phyloP scores from a whole-genome alignment of 768 basidiomycete genomes.

The Leccinum pellstonianum region DNA sequence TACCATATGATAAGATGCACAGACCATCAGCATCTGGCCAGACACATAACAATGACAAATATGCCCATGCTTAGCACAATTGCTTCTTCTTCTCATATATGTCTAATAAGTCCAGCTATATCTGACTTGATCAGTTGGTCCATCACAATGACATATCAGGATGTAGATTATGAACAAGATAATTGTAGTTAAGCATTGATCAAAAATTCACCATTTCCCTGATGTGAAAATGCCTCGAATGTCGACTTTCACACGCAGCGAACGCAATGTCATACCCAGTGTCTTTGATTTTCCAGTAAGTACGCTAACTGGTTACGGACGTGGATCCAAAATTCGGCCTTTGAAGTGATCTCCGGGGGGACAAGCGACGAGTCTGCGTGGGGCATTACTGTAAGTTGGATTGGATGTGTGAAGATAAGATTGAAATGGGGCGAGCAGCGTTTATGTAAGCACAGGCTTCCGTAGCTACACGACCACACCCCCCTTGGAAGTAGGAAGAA shows the following conservation, averaged over 20 bases:
- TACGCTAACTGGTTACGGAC: slow-evolving; percentile 59
- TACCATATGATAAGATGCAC: too few species aligned
- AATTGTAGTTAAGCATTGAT: too few species aligned
- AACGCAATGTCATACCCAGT: slow-evolving; percentile 61
- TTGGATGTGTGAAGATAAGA: not conserved
- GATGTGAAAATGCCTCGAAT: not conserved
- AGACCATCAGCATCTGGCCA: too few species aligned
- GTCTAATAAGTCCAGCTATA: too few species aligned
- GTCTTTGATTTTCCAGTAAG: slow-evolving; percentile 64
- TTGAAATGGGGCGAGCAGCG: not conserved
- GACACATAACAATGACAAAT: too few species aligned
- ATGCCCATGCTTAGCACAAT: too few species aligned
- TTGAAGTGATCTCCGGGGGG: slow-evolving; percentile 67
- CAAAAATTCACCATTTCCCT: too few species aligned
- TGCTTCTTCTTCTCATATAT: too few species aligned
- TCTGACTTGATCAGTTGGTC: too few species aligned
- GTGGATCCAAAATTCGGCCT: slow-evolving; percentile 79
- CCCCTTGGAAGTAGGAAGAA: slow-evolving; percentile 2
- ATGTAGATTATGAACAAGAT: too few species aligned
- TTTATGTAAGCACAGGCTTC: slow-evolving; percentile 12
- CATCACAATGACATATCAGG: too few species aligned
- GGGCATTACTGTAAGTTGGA: slow-evolving; percentile 52
- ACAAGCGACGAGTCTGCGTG: slow-evolving; percentile 81
- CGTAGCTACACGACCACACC: not conserved
- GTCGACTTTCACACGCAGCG: slow-evolving; percentile 4